phyloP scores from a whole-genome alignment of 345 rosid species.

The Syzygium jambos region DNA sequence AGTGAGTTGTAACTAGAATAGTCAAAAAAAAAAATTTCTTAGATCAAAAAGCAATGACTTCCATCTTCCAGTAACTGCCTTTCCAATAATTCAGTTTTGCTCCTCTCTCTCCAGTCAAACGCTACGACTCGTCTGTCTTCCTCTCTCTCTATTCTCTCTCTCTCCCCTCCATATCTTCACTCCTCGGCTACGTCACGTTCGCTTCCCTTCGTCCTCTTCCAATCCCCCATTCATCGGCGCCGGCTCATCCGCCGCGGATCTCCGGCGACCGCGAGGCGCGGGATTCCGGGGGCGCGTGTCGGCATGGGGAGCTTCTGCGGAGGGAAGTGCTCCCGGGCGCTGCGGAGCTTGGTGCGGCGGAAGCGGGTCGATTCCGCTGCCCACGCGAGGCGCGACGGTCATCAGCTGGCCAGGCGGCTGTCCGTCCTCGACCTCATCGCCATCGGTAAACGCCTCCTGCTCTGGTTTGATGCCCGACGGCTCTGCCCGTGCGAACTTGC shows the following conservation, averaged over 20 bases:
- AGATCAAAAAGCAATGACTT: too few species aligned
- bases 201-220: neutral
- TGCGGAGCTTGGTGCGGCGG: conserved; percentile 52
- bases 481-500: neutral
- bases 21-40: too few species aligned
- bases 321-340: neutral
- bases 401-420: conserved; percentile 56
- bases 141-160: neutral
- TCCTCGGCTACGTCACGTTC: neutral
- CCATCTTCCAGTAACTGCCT: too few species aligned
- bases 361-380: conserved; percentile 70
- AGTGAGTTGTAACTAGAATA: too few species aligned
- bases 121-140: neutral
- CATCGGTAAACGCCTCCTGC: conserved; percentile 41
- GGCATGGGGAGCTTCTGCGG: neutral
- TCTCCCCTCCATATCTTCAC: neutral
- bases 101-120: neutral
- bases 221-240: neutral
- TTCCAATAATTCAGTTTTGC: neutral
- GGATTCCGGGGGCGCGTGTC: neutral
- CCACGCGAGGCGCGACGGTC: conserved; percentile 15
- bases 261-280: neutral
- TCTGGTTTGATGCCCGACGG: neutral
- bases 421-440: conserved; percentile 60
- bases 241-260: neutral